phyloP scores from a whole-genome alignment of 1,139 yeast species.

The Scheffersomyces stambukii region DNA sequence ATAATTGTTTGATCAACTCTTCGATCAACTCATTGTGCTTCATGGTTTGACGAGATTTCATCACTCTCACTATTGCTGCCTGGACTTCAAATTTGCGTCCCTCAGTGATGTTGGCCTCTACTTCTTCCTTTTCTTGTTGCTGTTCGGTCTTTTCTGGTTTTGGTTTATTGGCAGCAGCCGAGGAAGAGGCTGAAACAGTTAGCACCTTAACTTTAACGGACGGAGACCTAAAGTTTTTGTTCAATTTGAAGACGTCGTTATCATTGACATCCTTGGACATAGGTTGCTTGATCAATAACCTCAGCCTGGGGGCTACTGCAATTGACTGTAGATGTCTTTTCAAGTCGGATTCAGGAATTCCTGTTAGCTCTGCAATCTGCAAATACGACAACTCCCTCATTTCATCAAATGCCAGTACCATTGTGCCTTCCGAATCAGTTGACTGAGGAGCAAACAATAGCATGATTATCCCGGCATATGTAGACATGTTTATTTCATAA shows the following conservation, averaged over 20 bases:
- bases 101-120: slow-evolving; percentile 28
- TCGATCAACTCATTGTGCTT: slow-evolving; percentile 63
- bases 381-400: slow-evolving; percentile 41
- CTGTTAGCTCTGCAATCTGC: slow-evolving; percentile 63
- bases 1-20: slow-evolving; percentile 61
- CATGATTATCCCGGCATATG: slow-evolving; percentile 75
- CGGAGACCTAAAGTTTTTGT: slow-evolving; percentile 68
- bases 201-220: slow-evolving; percentile 71
- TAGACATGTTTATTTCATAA: slow-evolving; percentile 78
- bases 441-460: slow-evolving; percentile 62
- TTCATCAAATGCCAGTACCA: slow-evolving; percentile 41
- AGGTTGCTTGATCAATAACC: slow-evolving; percentile 69
- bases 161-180: slow-evolving; percentile 32
- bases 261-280: slow-evolving; percentile 67
- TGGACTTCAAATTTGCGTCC: slow-evolving; percentile 63
- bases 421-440: slow-evolving; percentile 36
- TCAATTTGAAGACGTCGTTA: slow-evolving; percentile 64
- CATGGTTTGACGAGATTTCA: slow-evolving; percentile 69
- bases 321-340: slow-evolving; percentile 78
- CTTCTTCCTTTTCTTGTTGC: slow-evolving; percentile 36
- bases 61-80: slow-evolving; percentile 84
- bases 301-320: slow-evolving; percentile 78
- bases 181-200: slow-evolving; percentile 49
- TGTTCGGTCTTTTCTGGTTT: slow-evolving; percentile 34
- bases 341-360: slow-evolving; percentile 69